Conservation (phyloP, 768 basidiomycete species). For the Serpula lacrymans region DNA sequence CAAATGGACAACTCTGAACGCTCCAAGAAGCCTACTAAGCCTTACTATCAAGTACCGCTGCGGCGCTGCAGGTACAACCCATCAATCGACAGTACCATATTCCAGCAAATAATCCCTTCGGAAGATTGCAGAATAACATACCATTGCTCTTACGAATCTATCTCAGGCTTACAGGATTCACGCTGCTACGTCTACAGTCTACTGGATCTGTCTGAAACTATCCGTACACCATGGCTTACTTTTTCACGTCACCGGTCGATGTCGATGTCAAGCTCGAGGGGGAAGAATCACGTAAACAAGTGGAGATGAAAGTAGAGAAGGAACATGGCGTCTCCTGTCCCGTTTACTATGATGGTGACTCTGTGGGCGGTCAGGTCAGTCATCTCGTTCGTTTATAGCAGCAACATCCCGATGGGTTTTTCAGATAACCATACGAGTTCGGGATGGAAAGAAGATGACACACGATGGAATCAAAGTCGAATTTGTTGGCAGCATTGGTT, state of each 20-base stretch:
- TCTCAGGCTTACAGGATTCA: too few relatives aligned
- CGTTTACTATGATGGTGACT: slow-evolving; percentile 94
- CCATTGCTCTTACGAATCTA: too few relatives aligned
- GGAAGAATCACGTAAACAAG: slow-evolving; percentile 83
- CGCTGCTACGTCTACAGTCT: too few relatives aligned
- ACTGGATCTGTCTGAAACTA: too few relatives aligned
- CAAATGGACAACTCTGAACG: too few relatives aligned
- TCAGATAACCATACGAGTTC: slow-evolving; percentile 81
- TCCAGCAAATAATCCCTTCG: too few relatives aligned
- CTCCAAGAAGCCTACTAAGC: too few relatives aligned
- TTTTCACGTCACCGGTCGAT: slow-evolving; percentile 89
- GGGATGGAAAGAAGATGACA: slow-evolving; percentile 91
- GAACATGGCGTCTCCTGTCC: slow-evolving; percentile 83
- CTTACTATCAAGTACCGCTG: too few relatives aligned
- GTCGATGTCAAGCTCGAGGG: slow-evolving; percentile 85
- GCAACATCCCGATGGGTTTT: slow-evolving; percentile 1
- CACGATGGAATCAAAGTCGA: slow-evolving; percentile 99
- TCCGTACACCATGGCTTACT: slow-evolving; percentile 76
- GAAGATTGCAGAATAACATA: too few relatives aligned
- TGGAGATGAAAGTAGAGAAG: slow-evolving; percentile 88
- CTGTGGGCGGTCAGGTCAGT: slow-evolving; percentile 80
- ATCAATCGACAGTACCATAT: too few relatives aligned
- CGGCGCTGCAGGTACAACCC: too few relatives aligned
- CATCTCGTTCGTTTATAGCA: background rate
- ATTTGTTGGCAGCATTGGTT: slow-evolving; percentile 94